These are phyloP conservation scores for Biscogniauxia sp. DNA, from an alignment of 2,329 filamentous ascomycete species.

Conservation along the genomic window DNA sequence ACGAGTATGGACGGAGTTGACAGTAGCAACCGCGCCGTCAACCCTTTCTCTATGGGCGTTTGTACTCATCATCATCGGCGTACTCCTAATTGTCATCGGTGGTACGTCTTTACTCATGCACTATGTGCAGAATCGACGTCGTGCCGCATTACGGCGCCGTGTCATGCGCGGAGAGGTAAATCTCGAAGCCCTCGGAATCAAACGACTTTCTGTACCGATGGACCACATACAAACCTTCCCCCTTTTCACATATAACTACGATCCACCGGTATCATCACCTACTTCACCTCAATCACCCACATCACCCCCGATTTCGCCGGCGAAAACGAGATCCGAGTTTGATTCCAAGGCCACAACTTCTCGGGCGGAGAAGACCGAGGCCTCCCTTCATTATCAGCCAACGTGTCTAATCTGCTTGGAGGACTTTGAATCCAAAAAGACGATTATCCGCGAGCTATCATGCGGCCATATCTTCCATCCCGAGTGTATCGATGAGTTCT, in stretches of 20 bases:
- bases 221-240: constrained; percentile 72
- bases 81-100: constrained; percentile 66
- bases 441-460: constrained; percentile 78
- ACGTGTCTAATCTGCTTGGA: constrained; percentile 89
- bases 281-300: constrained; percentile 32
- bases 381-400: constrained; percentile 66
- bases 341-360: constrained; percentile 17
- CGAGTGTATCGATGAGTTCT: constrained; percentile 84
- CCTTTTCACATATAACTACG: constrained; percentile 70
- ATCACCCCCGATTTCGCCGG: constrained; percentile 26
- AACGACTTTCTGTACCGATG: constrained; percentile 72
- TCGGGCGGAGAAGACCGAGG: constrained; percentile 30
- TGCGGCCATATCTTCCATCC: constrained; percentile 94
- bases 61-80: constrained; percentile 65
- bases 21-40: constrained; percentile 43
- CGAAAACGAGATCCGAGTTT: constrained; percentile 22
- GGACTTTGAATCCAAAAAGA: constrained; percentile 66
- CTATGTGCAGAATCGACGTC: constrained; percentile 68
- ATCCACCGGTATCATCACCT: constrained; percentile 44
- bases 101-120: constrained; percentile 73
- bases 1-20: constrained; percentile 57
- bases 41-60: constrained; percentile 83
- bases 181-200: constrained; percentile 81
- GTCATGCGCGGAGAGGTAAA: constrained; percentile 79
- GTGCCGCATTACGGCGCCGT: constrained; percentile 64